Percentiles rank a stretch among this genome's conserved stretches.
phyloP scores from a whole-genome alignment of 768 basidiomycete species.

The Tricholoma terreum region DNA sequence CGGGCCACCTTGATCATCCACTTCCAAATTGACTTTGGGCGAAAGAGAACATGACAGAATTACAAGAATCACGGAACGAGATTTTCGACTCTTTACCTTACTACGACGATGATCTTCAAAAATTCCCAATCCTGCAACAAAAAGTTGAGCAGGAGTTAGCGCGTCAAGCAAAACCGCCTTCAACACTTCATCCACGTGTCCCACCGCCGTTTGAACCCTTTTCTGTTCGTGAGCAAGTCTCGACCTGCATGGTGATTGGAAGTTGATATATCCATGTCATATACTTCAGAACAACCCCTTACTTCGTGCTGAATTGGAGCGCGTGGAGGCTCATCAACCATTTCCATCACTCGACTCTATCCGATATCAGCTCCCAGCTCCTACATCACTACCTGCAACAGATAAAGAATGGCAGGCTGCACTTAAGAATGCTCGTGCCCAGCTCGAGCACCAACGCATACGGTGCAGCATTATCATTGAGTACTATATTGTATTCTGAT shows the following conservation, averaged over 20 bases:
- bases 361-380: slow-evolving; percentile 73
- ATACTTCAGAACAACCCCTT: slow-evolving; percentile 58
- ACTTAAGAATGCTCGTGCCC: slow-evolving; percentile 72
- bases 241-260: not conserved
- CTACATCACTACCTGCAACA: slow-evolving; percentile 55
- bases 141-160: slow-evolving; percentile 78
- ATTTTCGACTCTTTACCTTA: slow-evolving; percentile 89
- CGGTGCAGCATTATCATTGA: slow-evolving; percentile 41
- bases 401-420: slow-evolving; percentile 78
- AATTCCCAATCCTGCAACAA: slow-evolving; percentile 63
- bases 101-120: slow-evolving; percentile 89
- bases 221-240: slow-evolving; percentile 53
- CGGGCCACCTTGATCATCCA: slow-evolving; percentile 4
- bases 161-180: slow-evolving; percentile 60
- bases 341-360: slow-evolving; percentile 66
- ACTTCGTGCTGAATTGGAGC: slow-evolving; percentile 68
- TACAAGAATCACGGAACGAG: slow-evolving; percentile 21
- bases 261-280: slow-evolving; percentile 6
- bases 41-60: slow-evolving; percentile 22
- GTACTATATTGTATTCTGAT: not conserved
- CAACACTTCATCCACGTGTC: slow-evolving; percentile 65
- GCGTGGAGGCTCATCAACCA: slow-evolving; percentile 66
- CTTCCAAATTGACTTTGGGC: not conserved
- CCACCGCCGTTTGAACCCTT: slow-evolving; percentile 67
- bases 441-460: slow-evolving; percentile 81